A percentile compares a stretch with the other conserved stretches of the same genome.
Evolutionary conservation across 805 yeast species (phyloP).

Genomic region (Clavispora phyllophila): DNA sequence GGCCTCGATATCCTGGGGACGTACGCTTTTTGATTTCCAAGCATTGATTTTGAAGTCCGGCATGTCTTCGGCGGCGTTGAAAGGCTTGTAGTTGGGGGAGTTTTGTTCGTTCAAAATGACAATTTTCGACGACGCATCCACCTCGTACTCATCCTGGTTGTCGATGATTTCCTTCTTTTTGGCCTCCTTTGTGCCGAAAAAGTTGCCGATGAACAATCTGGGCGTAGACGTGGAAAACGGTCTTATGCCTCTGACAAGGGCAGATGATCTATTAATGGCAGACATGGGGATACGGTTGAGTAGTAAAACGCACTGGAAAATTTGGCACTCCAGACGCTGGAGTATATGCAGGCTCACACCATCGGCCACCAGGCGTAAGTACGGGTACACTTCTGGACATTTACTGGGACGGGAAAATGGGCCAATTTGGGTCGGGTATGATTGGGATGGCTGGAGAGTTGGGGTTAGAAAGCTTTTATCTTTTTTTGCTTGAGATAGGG

Average conservation of each 20-base stretch:
- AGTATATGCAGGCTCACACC: background rate
- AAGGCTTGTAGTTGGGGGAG: slow-evolving; percentile 26
- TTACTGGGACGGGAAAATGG: no score
- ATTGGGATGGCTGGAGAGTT: no score
- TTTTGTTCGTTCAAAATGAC: slow-evolving; percentile 32
- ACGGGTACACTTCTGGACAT: no score
- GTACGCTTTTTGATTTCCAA: slow-evolving; percentile 30
- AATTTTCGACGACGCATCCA: slow-evolving; percentile 28
- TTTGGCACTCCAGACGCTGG: background rate
- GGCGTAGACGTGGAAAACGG: slow-evolving; percentile 11
- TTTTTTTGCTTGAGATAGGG: no score
- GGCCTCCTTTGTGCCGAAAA: slow-evolving; percentile 29
- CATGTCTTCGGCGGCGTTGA: slow-evolving; percentile 26
- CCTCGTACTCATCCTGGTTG: slow-evolving; percentile 35
- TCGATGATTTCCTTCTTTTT: slow-evolving; percentile 32
- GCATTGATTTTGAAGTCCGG: slow-evolving; percentile 30
- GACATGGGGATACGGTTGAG: background rate
- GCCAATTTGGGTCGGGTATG: no score
- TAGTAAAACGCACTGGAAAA: background rate
- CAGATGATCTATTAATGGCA: background rate
- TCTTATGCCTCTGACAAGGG: background rate
- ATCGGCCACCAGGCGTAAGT: no score
- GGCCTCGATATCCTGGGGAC: slow-evolving; percentile 23
- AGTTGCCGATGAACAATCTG: slow-evolving; percentile 24
- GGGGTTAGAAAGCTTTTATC: no score